Conservation (phyloP, 495 filamentous ascomycete species). For the Gamarada debralockiae region DNA sequence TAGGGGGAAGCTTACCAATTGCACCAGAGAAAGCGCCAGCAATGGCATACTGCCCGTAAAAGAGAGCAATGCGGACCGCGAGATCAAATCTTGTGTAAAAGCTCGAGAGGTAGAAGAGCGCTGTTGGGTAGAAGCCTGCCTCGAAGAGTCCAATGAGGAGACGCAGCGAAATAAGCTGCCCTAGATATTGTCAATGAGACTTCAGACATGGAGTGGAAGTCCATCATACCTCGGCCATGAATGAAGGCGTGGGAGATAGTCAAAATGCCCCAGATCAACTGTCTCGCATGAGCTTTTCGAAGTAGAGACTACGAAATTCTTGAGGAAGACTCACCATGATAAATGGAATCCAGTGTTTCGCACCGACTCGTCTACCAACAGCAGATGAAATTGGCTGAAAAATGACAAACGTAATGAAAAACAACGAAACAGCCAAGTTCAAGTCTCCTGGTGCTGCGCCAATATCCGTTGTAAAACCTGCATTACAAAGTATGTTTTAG, state of each 20-base stretch:
- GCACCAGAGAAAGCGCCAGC: slow-evolving; percentile 47
- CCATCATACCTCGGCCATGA: slow-evolving; percentile 31
- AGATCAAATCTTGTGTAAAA: slow-evolving; percentile 59
- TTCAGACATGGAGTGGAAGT: slow-evolving; percentile 13
- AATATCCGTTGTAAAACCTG: slow-evolving; percentile 28
- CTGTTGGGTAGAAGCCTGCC: slow-evolving; percentile 67
- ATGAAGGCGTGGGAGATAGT: slow-evolving; percentile 42
- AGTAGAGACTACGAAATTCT: not conserved
- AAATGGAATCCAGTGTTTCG: slow-evolving; percentile 46
- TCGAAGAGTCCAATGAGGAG: slow-evolving; percentile 65
- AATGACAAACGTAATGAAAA: slow-evolving; percentile 53
- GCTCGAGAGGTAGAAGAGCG: slow-evolving; percentile 66
- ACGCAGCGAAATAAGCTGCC: slow-evolving; percentile 51
- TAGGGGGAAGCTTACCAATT: slow-evolving; percentile 22
- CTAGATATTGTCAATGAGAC: slow-evolving; percentile 20
- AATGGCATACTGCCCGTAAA: slow-evolving; percentile 54
- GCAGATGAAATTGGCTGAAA: slow-evolving; percentile 54
- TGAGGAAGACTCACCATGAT: slow-evolving; percentile 39
- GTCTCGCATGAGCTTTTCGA: slow-evolving; percentile 11
- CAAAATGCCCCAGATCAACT: slow-evolving; percentile 43
- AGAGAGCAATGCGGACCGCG: slow-evolving; percentile 52
- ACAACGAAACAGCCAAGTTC: slow-evolving; percentile 49
- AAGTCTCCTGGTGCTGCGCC: slow-evolving; percentile 37
- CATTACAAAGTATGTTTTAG: too few species aligned
- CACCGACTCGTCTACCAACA: slow-evolving; percentile 47